Percentiles rank a stretch among this genome's conserved stretches.
These are phyloP conservation scores for Exutisphaerella laricina DNA, from an alignment of 2,329 filamentous ascomycete species.

Conservation along the genomic window DNA sequence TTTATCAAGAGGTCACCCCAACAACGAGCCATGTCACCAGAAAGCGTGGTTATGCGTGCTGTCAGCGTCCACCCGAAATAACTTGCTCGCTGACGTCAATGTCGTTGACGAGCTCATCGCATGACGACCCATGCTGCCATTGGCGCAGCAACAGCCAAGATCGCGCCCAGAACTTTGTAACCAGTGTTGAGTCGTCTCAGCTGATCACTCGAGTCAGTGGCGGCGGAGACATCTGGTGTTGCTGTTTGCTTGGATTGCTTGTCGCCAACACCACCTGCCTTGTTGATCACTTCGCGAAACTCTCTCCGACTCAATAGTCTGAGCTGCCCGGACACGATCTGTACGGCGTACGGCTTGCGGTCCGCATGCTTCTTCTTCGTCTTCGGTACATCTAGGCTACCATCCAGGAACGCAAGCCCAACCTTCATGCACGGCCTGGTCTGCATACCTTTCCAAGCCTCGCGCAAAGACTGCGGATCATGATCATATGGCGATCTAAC, in stretches of 20 bases:
- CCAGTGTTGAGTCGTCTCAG: neutral
- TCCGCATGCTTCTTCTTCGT: slow-evolving; percentile 1
- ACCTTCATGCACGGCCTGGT: slow-evolving; percentile 11
- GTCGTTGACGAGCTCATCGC: slow-evolving; percentile 1
- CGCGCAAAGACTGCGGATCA: slow-evolving; percentile 9
- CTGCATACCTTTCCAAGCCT: slow-evolving; percentile 13
- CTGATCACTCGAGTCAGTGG: neutral
- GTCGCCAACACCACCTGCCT: neutral
- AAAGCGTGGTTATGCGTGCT: no score
- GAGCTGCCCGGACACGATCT: slow-evolving; percentile 1
- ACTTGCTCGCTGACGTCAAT: no score
- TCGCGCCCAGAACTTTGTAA: slow-evolving; percentile 4
- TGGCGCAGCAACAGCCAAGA: slow-evolving; percentile 4
- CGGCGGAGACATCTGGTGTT: neutral
- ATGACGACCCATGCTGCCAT: slow-evolving; percentile 6
- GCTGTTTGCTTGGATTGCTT: neutral
- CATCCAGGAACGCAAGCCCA: slow-evolving; percentile 7
- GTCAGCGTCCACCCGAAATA: no score
- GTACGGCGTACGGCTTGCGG: slow-evolving; percentile 2
- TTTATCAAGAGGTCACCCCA: no score
- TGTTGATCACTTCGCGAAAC: slow-evolving; percentile 2
- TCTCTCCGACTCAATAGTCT: slow-evolving; percentile 1
- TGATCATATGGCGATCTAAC: slow-evolving; percentile 10
- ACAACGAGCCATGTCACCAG: no score
- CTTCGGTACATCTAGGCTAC: neutral